Evolutionary conservation across 2,329 filamentous ascomycete genomes (phyloP).

Genomic region (Trichoderma sp.): DNA sequence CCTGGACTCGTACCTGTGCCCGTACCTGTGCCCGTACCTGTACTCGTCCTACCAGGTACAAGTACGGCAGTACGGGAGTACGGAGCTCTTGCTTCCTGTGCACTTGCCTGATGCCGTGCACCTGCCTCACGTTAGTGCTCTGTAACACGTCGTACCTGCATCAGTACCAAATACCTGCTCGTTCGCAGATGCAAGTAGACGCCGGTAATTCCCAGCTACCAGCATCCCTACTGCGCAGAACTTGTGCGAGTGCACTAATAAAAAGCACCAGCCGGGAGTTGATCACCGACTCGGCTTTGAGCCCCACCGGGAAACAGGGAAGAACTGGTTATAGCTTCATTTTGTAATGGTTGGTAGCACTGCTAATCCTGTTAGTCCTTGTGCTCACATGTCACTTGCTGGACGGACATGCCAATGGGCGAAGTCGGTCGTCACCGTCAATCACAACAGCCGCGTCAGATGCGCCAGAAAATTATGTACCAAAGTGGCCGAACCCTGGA

Average conservation of each 20-base stretch:
- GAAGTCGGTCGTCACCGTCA: not conserved
- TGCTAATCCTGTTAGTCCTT: not conserved
- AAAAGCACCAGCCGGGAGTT: slow-evolving; percentile 10
- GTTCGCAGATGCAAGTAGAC: not conserved
- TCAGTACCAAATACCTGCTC: slow-evolving; percentile 1
- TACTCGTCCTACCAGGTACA: not conserved
- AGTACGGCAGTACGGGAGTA: not conserved
- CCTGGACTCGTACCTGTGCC: not conserved
- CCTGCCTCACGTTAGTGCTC: not conserved
- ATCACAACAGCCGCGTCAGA: not conserved
- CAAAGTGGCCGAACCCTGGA: not conserved
- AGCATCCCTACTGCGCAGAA: not conserved
- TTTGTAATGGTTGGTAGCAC: not conserved
- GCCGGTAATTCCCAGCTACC: not conserved
- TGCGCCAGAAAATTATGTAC: not conserved
- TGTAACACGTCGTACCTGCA: slow-evolving; percentile 12
- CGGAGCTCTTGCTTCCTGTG: not conserved
- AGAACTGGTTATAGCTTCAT: not conserved
- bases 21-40: not conserved
- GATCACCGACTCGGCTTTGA: slow-evolving; percentile 6
- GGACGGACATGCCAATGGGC: not conserved
- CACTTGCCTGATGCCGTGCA: slow-evolving; percentile 2
- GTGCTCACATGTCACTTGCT: not conserved
- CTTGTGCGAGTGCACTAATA: not conserved
- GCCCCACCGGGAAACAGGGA: slow-evolving; percentile 5